These are phyloP conservation scores for Salvia splendens DNA, from an alignment of 257 asterid genomes.

Conservation along the genomic window DNA sequence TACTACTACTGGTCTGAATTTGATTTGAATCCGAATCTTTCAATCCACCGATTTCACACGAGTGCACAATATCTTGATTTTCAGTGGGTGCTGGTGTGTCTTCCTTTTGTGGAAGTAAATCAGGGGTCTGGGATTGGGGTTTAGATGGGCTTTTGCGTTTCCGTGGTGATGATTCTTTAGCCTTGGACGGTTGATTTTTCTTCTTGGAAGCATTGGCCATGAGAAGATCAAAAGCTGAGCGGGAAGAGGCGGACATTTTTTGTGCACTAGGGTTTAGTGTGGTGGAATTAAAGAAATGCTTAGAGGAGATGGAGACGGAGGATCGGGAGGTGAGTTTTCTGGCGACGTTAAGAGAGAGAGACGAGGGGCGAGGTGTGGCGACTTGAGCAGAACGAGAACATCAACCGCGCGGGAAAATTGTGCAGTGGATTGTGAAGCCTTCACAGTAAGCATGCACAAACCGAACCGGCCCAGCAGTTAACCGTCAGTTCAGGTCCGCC, in stretches of 20 bases:
- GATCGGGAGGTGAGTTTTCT: conserved; percentile 11
- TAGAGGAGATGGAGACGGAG: conserved; percentile 22
- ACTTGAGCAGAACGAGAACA: conserved; percentile 43
- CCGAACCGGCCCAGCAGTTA: too few relatives aligned
- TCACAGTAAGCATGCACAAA: too few relatives aligned
- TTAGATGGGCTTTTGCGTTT: conserved; percentile 52
- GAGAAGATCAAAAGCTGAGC: conserved; percentile 72
- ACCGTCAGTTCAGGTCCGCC: too few relatives aligned
- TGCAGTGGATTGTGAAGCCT: background rate
- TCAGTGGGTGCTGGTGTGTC: conserved; percentile 26
- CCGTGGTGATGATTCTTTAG: conserved; percentile 54
- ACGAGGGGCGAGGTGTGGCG: conserved; percentile 31
- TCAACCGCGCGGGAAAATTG: conserved; percentile 46
- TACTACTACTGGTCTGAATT: conserved; percentile 17
- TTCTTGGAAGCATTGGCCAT: conserved; percentile 79
- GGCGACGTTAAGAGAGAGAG: conserved; percentile 37
- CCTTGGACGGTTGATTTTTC: conserved; percentile 41
- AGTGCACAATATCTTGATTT: conserved; percentile 20
- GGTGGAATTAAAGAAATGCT: conserved; percentile 29
- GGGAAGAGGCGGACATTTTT: conserved; percentile 64
- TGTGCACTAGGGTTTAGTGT: conserved; percentile 48
- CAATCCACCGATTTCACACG: conserved; percentile 23
- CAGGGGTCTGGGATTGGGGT: conserved; percentile 39
- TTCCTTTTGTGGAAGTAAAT: conserved; percentile 24
- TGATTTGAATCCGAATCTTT: conserved; percentile 21